Percentiles rank a stretch among this genome's conserved stretches.
These are phyloP conservation scores for Alisma plantagoaquatica DNA, from an alignment of 106 monocot species.

Conservation along the genomic window DNA sequence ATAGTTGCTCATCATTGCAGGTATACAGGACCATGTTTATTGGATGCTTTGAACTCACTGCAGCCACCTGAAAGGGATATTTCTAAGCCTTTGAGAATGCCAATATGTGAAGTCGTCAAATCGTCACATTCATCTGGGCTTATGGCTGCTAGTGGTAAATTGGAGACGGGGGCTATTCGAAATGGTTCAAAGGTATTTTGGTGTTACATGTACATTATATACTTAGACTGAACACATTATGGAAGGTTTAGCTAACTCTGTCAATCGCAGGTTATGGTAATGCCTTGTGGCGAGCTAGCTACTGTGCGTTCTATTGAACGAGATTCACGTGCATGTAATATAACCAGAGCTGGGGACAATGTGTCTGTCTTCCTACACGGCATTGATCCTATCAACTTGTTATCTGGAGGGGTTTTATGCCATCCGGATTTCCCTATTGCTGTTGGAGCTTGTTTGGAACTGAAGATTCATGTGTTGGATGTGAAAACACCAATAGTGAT, in stretches of 20 bases:
- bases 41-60: conserved; percentile 71
- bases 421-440: conserved; percentile 76
- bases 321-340: conserved; percentile 39
- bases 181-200: conserved; percentile 79
- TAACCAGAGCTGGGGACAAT: conserved; percentile 84
- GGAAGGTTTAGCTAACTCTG: no score
- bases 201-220: no score
- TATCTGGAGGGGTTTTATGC: conserved; percentile 61
- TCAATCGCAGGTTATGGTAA: conserved; percentile 74
- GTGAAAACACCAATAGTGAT: conserved; percentile 49
- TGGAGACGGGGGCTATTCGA: conserved; percentile 73
- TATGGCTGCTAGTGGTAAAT: conserved; percentile 74
- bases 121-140: conserved; percentile 54
- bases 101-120: conserved; percentile 78
- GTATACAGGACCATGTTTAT: conserved; percentile 58
- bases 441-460: conserved; percentile 57
- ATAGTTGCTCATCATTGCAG: conserved; percentile 20
- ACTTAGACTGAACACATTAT: no score
- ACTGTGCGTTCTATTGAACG: conserved; percentile 57
- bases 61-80: conserved; percentile 44
- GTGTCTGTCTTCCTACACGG: conserved; percentile 59
- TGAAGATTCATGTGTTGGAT: conserved; percentile 66
- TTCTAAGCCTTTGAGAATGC: conserved; percentile 69
- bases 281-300: conserved; percentile 61
- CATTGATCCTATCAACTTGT: conserved; percentile 27